Evolutionary conservation across 768 basidiomycete species (phyloP), one percentile per base, ranked within the genome.

Genomic region (Nidularia pulvinata): DNA sequence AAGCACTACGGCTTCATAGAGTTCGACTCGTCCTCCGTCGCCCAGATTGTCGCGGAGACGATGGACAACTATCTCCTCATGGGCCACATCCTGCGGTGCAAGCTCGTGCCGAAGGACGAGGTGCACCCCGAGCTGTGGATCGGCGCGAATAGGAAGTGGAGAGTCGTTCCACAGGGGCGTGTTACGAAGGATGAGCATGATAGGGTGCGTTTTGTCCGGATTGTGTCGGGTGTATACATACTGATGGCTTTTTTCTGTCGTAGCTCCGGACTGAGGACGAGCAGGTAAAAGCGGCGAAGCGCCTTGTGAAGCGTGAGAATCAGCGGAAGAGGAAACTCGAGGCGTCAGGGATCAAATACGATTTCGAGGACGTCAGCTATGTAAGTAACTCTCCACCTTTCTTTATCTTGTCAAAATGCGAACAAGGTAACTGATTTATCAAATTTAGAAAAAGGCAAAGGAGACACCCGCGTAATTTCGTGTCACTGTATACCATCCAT

Each of bases 1-100:
- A 99, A 98, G 72, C 96, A 98, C 69, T 98, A 96, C 70, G 96
- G 85, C 2, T 98, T 96, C 77, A 78, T 99, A 63, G 96, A 98
- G 70, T 97, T 99, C 68, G 84, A 87, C 51, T 95, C 93, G 43
- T 81, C 84, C 16, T 80, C 88, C 0, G 95, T 98, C 33, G 95
- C 97, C 0, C 75, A 95, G 64, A 98, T 99, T 57, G 97, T 97
- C 6, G 89, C 91, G 1, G 97, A 98, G 64, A 98, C 96, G 45
- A 98, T 98, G 97, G 86, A 99, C 79, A 98, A 97, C 74, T 99
- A 98, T 70, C 82, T 99, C 37, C 79, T 99, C 58, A 83, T 90
- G 80, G 95, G 96, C 6, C 96, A 97, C 65, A 89, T 99, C 57
- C 79, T 99, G 52, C 84, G 83, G 44, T 98, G 96, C 77, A 90